Conservation (phyloP, 805 yeast genomes). For the Ogataea zsoltii region DNA sequence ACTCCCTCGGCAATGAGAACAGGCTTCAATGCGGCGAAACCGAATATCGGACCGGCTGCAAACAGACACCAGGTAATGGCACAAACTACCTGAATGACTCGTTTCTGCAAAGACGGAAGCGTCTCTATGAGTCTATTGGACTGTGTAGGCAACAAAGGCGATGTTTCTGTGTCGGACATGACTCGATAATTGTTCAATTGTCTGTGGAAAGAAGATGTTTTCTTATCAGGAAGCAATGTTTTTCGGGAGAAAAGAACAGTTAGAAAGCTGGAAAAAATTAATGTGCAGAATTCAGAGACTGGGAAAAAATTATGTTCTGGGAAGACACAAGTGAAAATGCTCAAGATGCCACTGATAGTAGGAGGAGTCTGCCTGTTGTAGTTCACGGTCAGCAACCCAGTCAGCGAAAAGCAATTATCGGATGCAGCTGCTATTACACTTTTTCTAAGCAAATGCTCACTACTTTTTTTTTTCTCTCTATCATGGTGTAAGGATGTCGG, state of each 20-base stretch:
- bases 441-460: no score
- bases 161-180: constrained; percentile 25
- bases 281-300: neutral
- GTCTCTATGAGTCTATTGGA: constrained; percentile 4
- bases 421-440: no score
- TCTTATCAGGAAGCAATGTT: constrained; percentile 4
- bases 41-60: constrained; percentile 93
- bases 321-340: no score
- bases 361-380: no score
- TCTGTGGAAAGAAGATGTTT: neutral
- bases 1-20: constrained; percentile 76
- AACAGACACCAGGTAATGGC: constrained; percentile 85
- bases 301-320: neutral
- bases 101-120: constrained; percentile 29
- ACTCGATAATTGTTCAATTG: neutral
- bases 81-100: constrained; percentile 61
- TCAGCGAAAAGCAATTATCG: no score
- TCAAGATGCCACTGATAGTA: no score
- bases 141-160: constrained; percentile 24
- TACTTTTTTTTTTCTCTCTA: no score
- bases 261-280: neutral
- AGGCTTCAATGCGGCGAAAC: constrained; percentile 93
- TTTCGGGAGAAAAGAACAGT: neutral
- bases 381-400: no score
- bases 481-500: no score